Conservation (phyloP, 2,329 filamentous ascomycete genomes). For the Diplodia mutila region DNA sequence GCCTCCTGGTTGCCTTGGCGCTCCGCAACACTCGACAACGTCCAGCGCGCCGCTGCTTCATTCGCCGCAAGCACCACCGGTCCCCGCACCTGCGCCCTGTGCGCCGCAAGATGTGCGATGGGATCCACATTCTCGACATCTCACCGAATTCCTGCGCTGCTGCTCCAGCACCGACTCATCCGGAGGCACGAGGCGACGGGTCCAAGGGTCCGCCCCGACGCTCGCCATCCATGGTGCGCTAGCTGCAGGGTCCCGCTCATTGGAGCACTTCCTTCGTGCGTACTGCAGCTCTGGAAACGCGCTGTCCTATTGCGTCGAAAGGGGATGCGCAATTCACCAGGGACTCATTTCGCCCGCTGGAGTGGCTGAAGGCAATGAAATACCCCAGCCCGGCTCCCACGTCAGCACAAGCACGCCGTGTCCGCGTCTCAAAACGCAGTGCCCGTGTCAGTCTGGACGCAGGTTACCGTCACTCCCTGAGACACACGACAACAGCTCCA, state of each 20-base stretch:
- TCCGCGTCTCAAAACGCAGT: neutral
- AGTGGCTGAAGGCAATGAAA: neutral
- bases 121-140: constrained; percentile 3
- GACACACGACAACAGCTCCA: neutral
- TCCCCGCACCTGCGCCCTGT: neutral
- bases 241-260: neutral
- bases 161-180: neutral
- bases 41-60: constrained; percentile 10
- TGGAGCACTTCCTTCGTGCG: neutral
- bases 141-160: neutral
- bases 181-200: neutral
- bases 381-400: neutral
- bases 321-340: neutral
- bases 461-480: neutral
- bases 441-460: neutral
- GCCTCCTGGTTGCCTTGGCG: constrained; percentile 20
- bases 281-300: neutral
- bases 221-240: neutral
- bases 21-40: neutral
- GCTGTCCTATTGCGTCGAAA: neutral
- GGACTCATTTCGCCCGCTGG: neutral
- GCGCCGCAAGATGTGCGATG: neutral
- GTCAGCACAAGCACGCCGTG: neutral
- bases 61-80: neutral
- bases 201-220: neutral